Conservation (phyloP, 192 early-diverging fungal species). For the Chytriomyces hyalinus region DNA sequence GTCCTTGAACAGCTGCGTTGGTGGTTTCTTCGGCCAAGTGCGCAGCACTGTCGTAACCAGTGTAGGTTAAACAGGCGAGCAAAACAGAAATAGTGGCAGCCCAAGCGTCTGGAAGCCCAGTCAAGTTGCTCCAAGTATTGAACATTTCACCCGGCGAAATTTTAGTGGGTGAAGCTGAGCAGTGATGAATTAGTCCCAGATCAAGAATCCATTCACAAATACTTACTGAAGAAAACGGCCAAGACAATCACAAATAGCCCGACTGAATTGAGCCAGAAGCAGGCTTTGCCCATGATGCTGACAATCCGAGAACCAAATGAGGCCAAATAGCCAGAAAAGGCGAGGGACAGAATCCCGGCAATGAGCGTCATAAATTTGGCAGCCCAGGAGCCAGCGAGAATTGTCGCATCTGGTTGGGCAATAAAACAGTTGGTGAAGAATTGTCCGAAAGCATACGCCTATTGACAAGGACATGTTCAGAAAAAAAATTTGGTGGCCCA, state of each 20-base stretch:
- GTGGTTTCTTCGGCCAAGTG: slow-evolving; percentile 27
- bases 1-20: not conserved
- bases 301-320: not conserved
- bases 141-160: not conserved
- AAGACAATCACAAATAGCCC: slow-evolving; percentile 1
- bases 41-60: slow-evolving; percentile 23
- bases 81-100: slow-evolving; percentile 8
- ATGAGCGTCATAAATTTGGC: slow-evolving; percentile 18
- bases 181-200: not conserved
- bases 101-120: slow-evolving; percentile 22
- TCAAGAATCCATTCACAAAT: not conserved
- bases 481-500: not conserved
- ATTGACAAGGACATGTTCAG: not conserved
- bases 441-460: slow-evolving; percentile 30
- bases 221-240: slow-evolving; percentile 5
- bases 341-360: not conserved
- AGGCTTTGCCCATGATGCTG: not conserved
- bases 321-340: slow-evolving; percentile 1
- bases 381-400: slow-evolving; percentile 3
- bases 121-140: slow-evolving; percentile 16
- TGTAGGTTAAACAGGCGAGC: slow-evolving; percentile 20
- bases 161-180: not conserved
- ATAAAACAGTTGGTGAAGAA: slow-evolving; percentile 21
- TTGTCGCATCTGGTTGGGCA: not conserved
- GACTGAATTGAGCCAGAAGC: slow-evolving; percentile 27